Evolutionary conservation across 495 filamentous ascomycete species (phyloP).

Genomic region (Hyaloscypha finlandica): DNA sequence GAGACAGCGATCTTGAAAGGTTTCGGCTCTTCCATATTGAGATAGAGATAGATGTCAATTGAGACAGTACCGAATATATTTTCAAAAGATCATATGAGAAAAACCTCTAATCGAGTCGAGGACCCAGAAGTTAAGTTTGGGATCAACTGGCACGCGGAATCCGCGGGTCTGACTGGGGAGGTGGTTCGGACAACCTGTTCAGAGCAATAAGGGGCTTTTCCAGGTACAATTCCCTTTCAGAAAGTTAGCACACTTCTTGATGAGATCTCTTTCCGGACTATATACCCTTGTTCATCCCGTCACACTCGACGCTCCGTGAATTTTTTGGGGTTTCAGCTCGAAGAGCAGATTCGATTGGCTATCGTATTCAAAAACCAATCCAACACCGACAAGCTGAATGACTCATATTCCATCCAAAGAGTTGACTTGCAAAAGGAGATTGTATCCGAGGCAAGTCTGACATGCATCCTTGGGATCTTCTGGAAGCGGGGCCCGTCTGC

Average conservation of each 20-base stretch:
- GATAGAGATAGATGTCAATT: background rate
- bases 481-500: too few species aligned
- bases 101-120: background rate
- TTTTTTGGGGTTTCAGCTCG: too few species aligned
- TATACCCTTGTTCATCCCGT: too few species aligned
- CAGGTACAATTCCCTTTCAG: too few species aligned
- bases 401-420: background rate
- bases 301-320: too few species aligned
- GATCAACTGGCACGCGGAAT: background rate
- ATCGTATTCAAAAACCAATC: too few species aligned
- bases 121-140: background rate
- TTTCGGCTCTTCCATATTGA: conserved; percentile 34
- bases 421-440: background rate
- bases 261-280: too few species aligned
- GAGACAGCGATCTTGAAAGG: conserved; percentile 46
- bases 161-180: background rate
- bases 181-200: background rate
- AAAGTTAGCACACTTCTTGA: too few species aligned
- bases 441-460: background rate
- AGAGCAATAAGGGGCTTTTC: background rate
- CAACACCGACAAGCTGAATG: too few species aligned
- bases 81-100: background rate
- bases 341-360: too few species aligned
- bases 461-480: too few species aligned
- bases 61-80: background rate